Evolutionary conservation across 23 red algal species (phyloP), one percentile per base, ranked within the genome.

Genomic region (Gracilaria caudata): DNA sequence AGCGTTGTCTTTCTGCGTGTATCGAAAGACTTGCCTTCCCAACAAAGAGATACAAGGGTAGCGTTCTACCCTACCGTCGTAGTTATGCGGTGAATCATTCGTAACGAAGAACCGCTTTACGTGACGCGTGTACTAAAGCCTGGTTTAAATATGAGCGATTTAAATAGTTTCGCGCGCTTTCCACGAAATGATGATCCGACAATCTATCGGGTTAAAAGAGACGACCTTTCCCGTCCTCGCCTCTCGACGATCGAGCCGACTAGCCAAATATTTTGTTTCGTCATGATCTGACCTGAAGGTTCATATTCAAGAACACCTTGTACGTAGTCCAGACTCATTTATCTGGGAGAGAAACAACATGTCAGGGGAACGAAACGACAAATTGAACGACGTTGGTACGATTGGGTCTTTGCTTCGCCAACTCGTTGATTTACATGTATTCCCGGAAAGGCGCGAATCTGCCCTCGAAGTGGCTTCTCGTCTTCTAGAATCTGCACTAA

Each of bases 401-500:
- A 83, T 86, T 58, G 82, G 82, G 9, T 51, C 66, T 45, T 34
- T 74, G 35, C 65, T 86, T 32, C 63, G 63, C 24, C 53, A 45
- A 60, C 82, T 86, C 21, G 85, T 89, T 73, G 55, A 64, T 12
- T 49, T 66, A 16, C 72, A 89, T 79, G 85, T 89, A 3, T 72
- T 72, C 57, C 68, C 68, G 7, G 74, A 79, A 63, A 38, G 85
- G 20, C 36, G 68, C 37, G 72, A 89, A 37, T 75, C 85, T 72
- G 85, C 68, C 36, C 49, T 66, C n/a, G 51, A 78, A 60, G 85
- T 89, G 4, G 85, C 85, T 9, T 66, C 68, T 73, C 71, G 85
- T 25, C 54, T 89, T 14, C 34, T 89, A 33, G 68, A 89, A 51
- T 89, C 85, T 51, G 51, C 85, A 11, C 85, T 89, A 20, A 89